Evolutionary conservation across 495 filamentous ascomycete species (phyloP), one percentile per base, ranked within the genome.

Genomic region (Penicillium macrosclerotiorum): DNA sequence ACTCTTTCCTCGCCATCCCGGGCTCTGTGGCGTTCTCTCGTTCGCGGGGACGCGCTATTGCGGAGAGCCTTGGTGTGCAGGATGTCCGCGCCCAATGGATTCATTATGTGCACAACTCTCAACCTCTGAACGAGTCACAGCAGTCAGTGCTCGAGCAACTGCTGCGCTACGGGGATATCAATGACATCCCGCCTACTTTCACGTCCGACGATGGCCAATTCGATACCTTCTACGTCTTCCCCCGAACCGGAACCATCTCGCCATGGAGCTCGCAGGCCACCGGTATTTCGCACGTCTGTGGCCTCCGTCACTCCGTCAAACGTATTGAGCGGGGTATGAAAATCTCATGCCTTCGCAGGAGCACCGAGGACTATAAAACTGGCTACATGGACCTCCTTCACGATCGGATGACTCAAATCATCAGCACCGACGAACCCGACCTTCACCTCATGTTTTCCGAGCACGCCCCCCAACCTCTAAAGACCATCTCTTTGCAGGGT

Each of bases 231-330:
- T 89, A 89, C 59, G 76, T 96, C 35, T 80, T 77, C 26, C 93
- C 92, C 8, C 79, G 93, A 37, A 75, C 74, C 22, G 84, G 83
- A 30, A 95, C 91, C 26, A 90, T 95, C 51, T 96, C 90, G 27
- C 93, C 93, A 67, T 98, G 93, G 93, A 95, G 88, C 62, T 94
- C 91, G 37, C 89, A 96, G 59, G 93, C 92, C 27, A 96, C 92
- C 27, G 89, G 82, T 56, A 96, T 97, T 63, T 84, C 91, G 27
- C 81, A 90, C 44, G 91, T 95, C n/a, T 96, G 91, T 63, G 90
- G 87, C 16, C 68, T 96, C 34, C 77, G 80, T 47, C 71, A 81
- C 17, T 69, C 76, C 32, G 79, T 96, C 27, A 79, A 86, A 60
- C 83, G 91, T 32, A 89, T 97, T 45, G 93, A 98, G 73, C 80